phyloP scores from a whole-genome alignment of 306 rosid genomes.

The Hippophae gyantsensis region DNA sequence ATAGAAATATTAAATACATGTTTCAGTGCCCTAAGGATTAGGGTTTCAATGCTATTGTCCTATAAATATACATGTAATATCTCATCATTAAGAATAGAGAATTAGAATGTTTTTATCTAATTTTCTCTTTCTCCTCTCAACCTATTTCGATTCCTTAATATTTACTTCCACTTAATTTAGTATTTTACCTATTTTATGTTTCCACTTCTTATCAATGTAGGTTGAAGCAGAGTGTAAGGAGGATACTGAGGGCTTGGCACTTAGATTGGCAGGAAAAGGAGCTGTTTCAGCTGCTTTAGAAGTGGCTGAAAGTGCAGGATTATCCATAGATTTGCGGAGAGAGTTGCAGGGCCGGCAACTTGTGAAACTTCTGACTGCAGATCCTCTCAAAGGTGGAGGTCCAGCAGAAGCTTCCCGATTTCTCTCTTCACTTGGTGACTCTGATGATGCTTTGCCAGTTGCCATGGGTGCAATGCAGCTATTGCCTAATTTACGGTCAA shows the following conservation, averaged over 20 bases:
- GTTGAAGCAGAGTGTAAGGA: constrained; percentile 95
- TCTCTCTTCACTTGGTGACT: constrained; percentile 87
- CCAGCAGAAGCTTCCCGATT: constrained; percentile 99
- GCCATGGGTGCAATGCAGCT: constrained; percentile 99
- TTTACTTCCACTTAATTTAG: no score
- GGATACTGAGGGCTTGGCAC: constrained; percentile 98
- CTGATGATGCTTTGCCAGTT: constrained; percentile 94
- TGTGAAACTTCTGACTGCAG: constrained; percentile 96
- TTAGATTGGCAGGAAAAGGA: constrained; percentile 91
- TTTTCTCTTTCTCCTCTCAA: no score
- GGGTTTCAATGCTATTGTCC: no score
- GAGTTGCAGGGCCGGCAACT: constrained; percentile 96
- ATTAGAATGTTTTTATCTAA: no score
- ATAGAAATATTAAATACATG: no score
- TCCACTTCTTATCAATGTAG: constrained; percentile 29
- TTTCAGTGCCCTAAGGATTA: no score
- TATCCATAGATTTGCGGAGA: constrained; percentile 83
- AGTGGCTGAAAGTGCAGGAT: constrained; percentile 96
- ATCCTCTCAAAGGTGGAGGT: constrained; percentile 97
- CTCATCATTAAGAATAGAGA: no score
- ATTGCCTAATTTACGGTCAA: constrained; percentile 88
- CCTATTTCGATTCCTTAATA: no score
- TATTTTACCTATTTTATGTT: no score
- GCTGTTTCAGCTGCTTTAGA: constrained; percentile 96
- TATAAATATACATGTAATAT: no score